Conservation (phyloP, 129 eudicot genomes). For the Tanacetum coccineum region DNA sequence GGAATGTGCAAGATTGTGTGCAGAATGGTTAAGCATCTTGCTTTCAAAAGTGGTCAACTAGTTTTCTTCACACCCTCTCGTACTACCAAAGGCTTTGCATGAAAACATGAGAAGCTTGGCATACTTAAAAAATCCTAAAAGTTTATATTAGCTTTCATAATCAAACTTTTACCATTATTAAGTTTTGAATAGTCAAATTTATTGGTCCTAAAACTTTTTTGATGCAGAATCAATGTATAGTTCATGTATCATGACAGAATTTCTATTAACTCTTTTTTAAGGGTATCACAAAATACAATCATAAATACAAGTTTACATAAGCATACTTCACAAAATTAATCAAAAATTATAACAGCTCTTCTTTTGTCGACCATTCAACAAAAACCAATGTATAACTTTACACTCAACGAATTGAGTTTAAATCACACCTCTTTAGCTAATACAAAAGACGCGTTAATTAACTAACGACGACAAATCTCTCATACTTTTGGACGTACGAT, state of each 20-base stretch:
- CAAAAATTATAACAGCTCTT: too few species aligned
- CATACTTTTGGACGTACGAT: neutral
- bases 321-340: too few species aligned
- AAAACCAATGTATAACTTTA: neutral
- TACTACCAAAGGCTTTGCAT: neutral
- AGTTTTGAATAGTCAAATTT: too few species aligned
- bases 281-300: too few species aligned
- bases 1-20: too few species aligned
- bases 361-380: neutral
- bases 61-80: constrained; percentile 1
- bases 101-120: neutral
- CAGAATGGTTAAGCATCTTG: neutral
- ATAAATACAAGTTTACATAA: too few species aligned
- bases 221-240: too few species aligned
- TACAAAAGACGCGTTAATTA: neutral
- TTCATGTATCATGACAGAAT: too few species aligned
- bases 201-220: too few species aligned
- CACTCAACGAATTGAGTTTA: neutral
- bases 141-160: neutral
- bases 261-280: too few species aligned
- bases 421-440: neutral
- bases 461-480: neutral
- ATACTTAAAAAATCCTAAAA: neutral
- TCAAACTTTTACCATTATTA: too few species aligned
- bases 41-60: constrained; percentile 14